These are phyloP conservation scores for Chaetothyriales sp. DNA, from an alignment of 2,329 filamentous ascomycete genomes.

Conservation along the genomic window DNA sequence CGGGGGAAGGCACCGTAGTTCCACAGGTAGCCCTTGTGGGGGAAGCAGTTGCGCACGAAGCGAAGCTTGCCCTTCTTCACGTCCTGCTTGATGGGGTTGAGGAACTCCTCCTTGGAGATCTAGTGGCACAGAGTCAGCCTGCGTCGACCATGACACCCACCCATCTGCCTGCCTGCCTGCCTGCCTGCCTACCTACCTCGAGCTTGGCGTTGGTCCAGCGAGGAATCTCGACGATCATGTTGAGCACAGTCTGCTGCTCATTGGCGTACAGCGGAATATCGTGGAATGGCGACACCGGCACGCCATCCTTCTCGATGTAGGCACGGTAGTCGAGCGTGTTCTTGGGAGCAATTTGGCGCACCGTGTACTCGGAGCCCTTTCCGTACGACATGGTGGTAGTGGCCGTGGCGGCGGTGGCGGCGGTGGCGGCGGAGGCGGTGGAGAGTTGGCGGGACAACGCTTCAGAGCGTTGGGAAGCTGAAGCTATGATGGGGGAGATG, in stretches of 20 bases:
- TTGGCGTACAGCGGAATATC: slow-evolving; percentile 98
- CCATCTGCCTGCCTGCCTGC: no score
- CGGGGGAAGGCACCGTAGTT: slow-evolving; percentile 99
- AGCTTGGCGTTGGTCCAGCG: slow-evolving; percentile 99
- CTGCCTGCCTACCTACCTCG: slow-evolving; percentile 73
- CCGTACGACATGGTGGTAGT: slow-evolving; percentile 22
- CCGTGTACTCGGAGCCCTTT: slow-evolving; percentile 54
- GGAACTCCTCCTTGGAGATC: slow-evolving; percentile 97
- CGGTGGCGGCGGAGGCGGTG: slow-evolving; percentile 22
- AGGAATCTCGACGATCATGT: slow-evolving; percentile 99
- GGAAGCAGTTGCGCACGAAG: slow-evolving; percentile 99
- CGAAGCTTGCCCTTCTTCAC: slow-evolving; percentile 99
- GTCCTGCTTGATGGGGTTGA: slow-evolving; percentile 99
- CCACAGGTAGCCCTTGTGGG: slow-evolving; percentile 99
- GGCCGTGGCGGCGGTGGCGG: slow-evolving; percentile 19
- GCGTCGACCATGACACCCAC: slow-evolving; percentile 3
- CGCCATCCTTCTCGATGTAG: slow-evolving; percentile 95
- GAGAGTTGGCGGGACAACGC: slow-evolving; percentile 37
- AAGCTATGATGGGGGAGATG: slow-evolving; percentile 31
- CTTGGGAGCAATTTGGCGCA: slow-evolving; percentile 76
- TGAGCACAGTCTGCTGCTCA: slow-evolving; percentile 83
- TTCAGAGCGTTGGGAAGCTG: slow-evolving; percentile 34
- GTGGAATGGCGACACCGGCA: slow-evolving; percentile 89
- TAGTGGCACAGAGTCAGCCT: slow-evolving; percentile 26
- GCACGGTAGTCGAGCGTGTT: slow-evolving; percentile 95